phyloP scores from a whole-genome alignment of 345 rosid species.

The Clausena lansium region DNA sequence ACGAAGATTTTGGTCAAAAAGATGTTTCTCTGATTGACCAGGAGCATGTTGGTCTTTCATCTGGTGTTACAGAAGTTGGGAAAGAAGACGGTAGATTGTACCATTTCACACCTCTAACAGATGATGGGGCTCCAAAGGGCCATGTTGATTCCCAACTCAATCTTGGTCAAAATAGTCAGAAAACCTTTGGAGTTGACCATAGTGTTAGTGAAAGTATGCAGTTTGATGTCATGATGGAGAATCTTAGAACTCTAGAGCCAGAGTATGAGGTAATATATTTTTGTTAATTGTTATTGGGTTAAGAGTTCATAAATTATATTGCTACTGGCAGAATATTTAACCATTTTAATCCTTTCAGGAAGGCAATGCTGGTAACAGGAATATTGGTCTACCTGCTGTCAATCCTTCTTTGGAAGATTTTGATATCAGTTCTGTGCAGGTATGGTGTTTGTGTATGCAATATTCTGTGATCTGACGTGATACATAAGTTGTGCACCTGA shows the following conservation, averaged over 20 bases:
- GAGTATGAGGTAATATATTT: conserved; percentile 52
- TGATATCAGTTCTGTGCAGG: conserved; percentile 78
- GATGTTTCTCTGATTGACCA: conserved; percentile 60
- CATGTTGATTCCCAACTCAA: conserved; percentile 38
- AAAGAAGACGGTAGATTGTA: conserved; percentile 35
- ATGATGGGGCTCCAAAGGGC: conserved; percentile 36
- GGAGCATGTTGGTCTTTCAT: conserved; percentile 40
- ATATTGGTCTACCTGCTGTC: conserved; percentile 48
- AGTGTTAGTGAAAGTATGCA: conserved; percentile 52
- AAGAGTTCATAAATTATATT: conserved; percentile 3
- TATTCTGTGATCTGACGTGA: conserved; percentile 11
- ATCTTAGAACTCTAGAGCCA: conserved; percentile 46
- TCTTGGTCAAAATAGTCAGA: conserved; percentile 42
- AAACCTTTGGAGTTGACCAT: conserved; percentile 25
- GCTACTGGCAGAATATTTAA: conserved; percentile 17
- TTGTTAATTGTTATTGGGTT: conserved; percentile 25
- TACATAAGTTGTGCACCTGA: conserved; percentile 8
- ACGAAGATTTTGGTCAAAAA: conserved; percentile 48
- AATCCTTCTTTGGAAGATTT: conserved; percentile 53
- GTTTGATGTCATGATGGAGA: conserved; percentile 64
- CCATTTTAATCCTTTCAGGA: conserved; percentile 45
- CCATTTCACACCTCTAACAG: conserved; percentile 37
- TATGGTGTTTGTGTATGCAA: conserved; percentile 26
- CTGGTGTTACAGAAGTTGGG: conserved; percentile 28
- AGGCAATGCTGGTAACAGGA: conserved; percentile 49